Evolutionary conservation across 2,329 filamentous ascomycete species (phyloP).

Genomic region (Apiospora aurea): DNA sequence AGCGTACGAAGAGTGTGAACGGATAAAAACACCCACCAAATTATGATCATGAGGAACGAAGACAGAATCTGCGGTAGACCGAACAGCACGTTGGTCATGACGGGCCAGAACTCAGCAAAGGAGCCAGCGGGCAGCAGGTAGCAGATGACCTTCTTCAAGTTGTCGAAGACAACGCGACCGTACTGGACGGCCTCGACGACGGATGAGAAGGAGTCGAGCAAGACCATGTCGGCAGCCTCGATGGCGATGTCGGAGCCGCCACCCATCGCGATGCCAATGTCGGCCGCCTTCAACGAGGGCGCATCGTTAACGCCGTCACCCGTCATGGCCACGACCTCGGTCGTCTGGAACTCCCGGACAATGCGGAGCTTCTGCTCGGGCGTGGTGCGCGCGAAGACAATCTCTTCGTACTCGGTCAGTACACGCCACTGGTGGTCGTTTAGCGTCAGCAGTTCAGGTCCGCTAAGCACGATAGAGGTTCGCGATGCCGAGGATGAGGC

Average conservation of each 20-base stretch:
- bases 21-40: conserved; percentile 51
- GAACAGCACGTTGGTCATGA: conserved; percentile 75
- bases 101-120: conserved; percentile 80
- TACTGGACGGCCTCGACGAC: conserved; percentile 77
- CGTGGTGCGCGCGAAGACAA: conserved; percentile 79
- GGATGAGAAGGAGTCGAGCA: conserved; percentile 77
- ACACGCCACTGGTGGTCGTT: conserved; percentile 74
- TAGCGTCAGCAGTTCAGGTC: conserved; percentile 69
- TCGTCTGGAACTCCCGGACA: conserved; percentile 74
- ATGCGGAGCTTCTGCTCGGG: conserved; percentile 83
- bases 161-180: conserved; percentile 80
- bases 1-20: conserved; percentile 43
- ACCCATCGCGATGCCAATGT: conserved; percentile 84
- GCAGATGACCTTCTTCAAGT: conserved; percentile 78
- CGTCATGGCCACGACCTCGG: conserved; percentile 79
- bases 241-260: conserved; percentile 85
- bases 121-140: conserved; percentile 76
- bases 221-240: conserved; percentile 81
- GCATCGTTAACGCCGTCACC: conserved; percentile 90
- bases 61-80: conserved; percentile 77
- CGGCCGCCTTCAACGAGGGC: conserved; percentile 78
- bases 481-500: conserved; percentile 42
- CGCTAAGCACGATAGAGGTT: conserved; percentile 65
- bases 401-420: conserved; percentile 70
- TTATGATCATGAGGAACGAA: conserved; percentile 76